phyloP scores from a whole-genome alignment of 2,329 filamentous ascomycete species.

The Escovopsis sp. region DNA sequence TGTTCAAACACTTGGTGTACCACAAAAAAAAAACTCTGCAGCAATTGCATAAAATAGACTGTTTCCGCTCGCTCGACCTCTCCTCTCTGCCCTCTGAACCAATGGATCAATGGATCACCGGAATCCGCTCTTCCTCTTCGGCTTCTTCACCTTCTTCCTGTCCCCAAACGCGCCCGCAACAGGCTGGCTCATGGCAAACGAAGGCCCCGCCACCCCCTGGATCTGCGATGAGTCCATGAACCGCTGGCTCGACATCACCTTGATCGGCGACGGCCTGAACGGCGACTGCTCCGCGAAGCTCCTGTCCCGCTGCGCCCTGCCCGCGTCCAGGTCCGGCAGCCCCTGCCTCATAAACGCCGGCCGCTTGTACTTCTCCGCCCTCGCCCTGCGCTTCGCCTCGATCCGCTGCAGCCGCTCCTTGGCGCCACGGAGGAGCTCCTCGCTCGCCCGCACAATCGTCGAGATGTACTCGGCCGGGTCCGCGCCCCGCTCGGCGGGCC shows the following conservation, averaged over 20 bases:
- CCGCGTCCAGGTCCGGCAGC: constrained; percentile 5
- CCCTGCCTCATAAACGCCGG: constrained; percentile 16
- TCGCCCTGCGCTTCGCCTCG: constrained; percentile 19
- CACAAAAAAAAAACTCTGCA: too few relatives aligned
- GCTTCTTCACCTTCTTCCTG: constrained; percentile 28
- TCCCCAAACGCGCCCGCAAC: constrained; percentile 31
- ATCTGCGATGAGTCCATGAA: constrained; percentile 21
- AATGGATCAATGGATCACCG: too few relatives aligned
- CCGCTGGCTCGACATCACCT: constrained; percentile 23
- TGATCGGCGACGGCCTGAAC: constrained; percentile 9
- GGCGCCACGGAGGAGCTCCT: constrained; percentile 20
- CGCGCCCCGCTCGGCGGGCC: constrained; percentile 24
- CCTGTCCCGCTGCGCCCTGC: neutral
- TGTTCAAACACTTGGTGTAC: too few relatives aligned
- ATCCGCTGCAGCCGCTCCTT: constrained; percentile 19
- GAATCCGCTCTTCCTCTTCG: constrained; percentile 28
- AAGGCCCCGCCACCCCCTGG: constrained; percentile 13
- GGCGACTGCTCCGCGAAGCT: constrained; percentile 5
- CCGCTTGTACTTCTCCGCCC: constrained; percentile 20
- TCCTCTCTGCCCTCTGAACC: too few relatives aligned
- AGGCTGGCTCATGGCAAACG: constrained; percentile 30
- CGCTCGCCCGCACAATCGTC: constrained; percentile 21
- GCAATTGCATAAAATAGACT: too few relatives aligned
- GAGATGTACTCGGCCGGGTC: constrained; percentile 23
- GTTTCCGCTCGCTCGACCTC: too few relatives aligned